These are phyloP conservation scores for Aspergillus floridensis DNA, from an alignment of 2,329 filamentous ascomycete species.

Conservation along the genomic window DNA sequence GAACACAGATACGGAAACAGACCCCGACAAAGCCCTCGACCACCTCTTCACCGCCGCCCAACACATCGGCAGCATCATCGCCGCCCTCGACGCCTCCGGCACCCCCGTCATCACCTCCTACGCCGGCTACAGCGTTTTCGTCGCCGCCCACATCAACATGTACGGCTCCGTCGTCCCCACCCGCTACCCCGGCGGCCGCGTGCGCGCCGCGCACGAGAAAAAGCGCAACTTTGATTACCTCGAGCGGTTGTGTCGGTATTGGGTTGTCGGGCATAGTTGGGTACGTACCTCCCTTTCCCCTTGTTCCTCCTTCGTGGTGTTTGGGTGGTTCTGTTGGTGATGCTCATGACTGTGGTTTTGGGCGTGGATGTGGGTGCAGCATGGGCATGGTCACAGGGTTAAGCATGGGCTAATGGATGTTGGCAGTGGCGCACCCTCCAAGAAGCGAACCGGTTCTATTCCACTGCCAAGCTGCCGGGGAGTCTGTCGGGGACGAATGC, in stretches of 20 bases:
- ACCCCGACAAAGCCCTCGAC: conserved; percentile 25
- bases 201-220: conserved; percentile 33
- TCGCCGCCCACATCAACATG: conserved; percentile 40
- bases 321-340: background rate
- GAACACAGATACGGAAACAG: no score
- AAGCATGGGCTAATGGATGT: background rate
- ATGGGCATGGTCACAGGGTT: no score
- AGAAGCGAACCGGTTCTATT: conserved; percentile 37
- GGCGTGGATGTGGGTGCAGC: no score
- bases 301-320: no score
- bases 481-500: background rate
- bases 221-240: conserved; percentile 32
- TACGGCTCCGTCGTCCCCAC: conserved; percentile 35
- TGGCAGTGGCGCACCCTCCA: conserved; percentile 35
- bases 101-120: conserved; percentile 38
- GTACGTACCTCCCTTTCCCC: conserved; percentile 14
- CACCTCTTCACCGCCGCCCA: conserved; percentile 35
- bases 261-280: conserved; percentile 37
- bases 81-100: conserved; percentile 30
- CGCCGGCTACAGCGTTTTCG: conserved; percentile 38
- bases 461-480: conserved; percentile 28
- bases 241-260: conserved; percentile 31
- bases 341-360: no score
- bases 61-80: conserved; percentile 31
- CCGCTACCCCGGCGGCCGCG: conserved; percentile 33